Conservation (phyloP, 345 rosid species). For the Aquilaria yunnanensis region DNA sequence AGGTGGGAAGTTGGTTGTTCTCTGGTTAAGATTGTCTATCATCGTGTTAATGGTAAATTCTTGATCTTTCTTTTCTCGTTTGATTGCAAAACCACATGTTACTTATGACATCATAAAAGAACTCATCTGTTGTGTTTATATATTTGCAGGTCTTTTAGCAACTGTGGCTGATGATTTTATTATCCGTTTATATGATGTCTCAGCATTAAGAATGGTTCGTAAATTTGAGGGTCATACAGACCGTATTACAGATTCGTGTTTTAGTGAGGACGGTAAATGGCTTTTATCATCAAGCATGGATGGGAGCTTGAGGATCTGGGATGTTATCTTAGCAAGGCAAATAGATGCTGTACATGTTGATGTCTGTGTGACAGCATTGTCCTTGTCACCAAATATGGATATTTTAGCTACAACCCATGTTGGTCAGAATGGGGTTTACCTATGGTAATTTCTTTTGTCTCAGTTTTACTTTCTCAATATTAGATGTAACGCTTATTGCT, state of each 20-base stretch:
- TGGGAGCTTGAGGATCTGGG: constrained; percentile 93
- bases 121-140: neutral
- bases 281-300: constrained; percentile 94
- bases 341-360: constrained; percentile 84
- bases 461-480: constrained; percentile 3
- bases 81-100: too few species aligned
- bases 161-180: constrained; percentile 82
- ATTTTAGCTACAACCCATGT: constrained; percentile 88
- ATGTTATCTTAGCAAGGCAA: constrained; percentile 81
- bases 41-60: constrained; percentile 65
- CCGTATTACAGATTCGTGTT: constrained; percentile 81
- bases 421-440: constrained; percentile 84
- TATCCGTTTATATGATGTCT: constrained; percentile 71
- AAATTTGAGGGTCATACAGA: constrained; percentile 93
- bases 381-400: constrained; percentile 94
- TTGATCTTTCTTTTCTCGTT: constrained; percentile 1
- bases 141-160: constrained; percentile 75
- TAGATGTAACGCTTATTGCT: constrained; percentile 1
- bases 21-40: constrained; percentile 67
- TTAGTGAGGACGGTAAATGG: constrained; percentile 98
- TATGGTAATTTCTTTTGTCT: constrained; percentile 52
- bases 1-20: constrained; percentile 79
- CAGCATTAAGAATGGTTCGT: constrained; percentile 79
- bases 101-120: neutral
- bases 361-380: constrained; percentile 77